Percentiles rank a stretch among this genome's conserved stretches.
phyloP scores from a whole-genome alignment of 495 filamentous ascomycete genomes.

The Aspergillus campestris region DNA sequence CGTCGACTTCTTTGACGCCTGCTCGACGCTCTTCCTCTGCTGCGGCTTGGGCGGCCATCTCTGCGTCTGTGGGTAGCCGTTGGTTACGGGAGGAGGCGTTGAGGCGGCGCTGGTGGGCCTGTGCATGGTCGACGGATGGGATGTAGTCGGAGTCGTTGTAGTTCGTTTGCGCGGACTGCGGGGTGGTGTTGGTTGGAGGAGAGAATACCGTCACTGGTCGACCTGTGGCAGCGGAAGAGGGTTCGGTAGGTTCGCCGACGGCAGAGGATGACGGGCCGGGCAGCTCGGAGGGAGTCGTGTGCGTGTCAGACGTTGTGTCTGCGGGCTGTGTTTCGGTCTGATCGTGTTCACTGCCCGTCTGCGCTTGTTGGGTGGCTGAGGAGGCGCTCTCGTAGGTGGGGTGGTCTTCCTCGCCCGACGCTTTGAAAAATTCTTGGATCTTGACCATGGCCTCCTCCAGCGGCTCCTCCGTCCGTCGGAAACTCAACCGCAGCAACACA shows the following conservation, averaged over 20 bases:
- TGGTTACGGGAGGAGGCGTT: constrained; percentile 53
- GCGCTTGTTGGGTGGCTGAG: constrained; percentile 7
- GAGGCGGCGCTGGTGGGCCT: constrained; percentile 69
- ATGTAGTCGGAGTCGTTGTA: constrained; percentile 69
- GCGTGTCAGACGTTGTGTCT: constrained; percentile 1
- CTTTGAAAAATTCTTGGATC: constrained; percentile 63
- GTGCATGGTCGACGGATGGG: constrained; percentile 77
- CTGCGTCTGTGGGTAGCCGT: constrained; percentile 46
- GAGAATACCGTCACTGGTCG: constrained; percentile 64
- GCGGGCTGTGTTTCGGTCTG: constrained; percentile 7
- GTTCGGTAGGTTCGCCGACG: constrained; percentile 8
- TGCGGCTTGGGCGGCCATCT: constrained; percentile 38
- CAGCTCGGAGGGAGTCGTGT: constrained; percentile 11
- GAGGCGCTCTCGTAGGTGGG: constrained; percentile 1
- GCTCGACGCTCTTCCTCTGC: constrained; percentile 52
- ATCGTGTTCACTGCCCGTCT: constrained; percentile 12
- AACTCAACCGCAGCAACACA: constrained; percentile 67
- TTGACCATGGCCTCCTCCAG: constrained; percentile 78
- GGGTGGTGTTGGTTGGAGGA: constrained; percentile 62
- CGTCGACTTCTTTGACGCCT: constrained; percentile 55
- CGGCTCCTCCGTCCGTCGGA: constrained; percentile 64
- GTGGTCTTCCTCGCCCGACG: constrained; percentile 24
- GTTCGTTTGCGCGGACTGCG: constrained; percentile 57
- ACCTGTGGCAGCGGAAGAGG: constrained; percentile 11
- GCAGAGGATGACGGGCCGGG: constrained; percentile 13